Evolutionary conservation across 352 stramenopile species (phyloP).

Genomic region (Pythium vanterpoolii): DNA sequence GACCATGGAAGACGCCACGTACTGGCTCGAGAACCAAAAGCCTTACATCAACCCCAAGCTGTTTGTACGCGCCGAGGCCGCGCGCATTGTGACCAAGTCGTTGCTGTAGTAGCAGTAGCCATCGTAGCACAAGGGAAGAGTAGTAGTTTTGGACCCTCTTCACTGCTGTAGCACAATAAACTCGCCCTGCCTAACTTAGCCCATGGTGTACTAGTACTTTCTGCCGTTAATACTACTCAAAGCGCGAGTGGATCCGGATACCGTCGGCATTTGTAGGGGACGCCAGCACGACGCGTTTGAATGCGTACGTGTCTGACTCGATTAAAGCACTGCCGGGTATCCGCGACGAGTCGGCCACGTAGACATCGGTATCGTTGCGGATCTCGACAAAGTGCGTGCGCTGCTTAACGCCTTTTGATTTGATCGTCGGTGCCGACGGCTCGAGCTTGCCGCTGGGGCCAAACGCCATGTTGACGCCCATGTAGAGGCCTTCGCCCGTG

Average conservation of each 20-base stretch:
- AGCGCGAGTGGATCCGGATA: conserved; percentile 68
- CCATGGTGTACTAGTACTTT: conserved; percentile 1
- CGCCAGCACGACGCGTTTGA: conserved; percentile 41
- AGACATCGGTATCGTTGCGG: conserved; percentile 63
- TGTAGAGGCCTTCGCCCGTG: conserved; percentile 83
- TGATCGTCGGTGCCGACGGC: conserved; percentile 51
- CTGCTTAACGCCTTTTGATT: conserved; percentile 85
- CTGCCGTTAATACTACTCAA: conserved; percentile 33
- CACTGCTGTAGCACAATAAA: conserved; percentile 29
- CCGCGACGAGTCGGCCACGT: conserved; percentile 70
- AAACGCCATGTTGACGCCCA: conserved; percentile 73
- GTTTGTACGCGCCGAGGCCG: conserved; percentile 77
- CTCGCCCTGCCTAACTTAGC: background rate
- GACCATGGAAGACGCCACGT: conserved; percentile 78
- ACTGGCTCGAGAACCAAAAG: conserved; percentile 82
- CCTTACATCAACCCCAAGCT: conserved; percentile 80
- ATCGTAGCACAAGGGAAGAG: too few relatives aligned
- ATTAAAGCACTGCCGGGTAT: conserved; percentile 47
- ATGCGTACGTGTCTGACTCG: conserved; percentile 76
- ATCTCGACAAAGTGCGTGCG: conserved; percentile 78
- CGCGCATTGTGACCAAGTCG: conserved; percentile 81
- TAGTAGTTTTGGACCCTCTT: too few relatives aligned
- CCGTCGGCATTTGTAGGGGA: conserved; percentile 27
- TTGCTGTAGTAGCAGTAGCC: conserved; percentile 31
- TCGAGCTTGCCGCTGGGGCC: conserved; percentile 42